phyloP scores from a whole-genome alignment of 2,329 filamentous ascomycete genomes.

The Curvularia hawaiiensis region DNA sequence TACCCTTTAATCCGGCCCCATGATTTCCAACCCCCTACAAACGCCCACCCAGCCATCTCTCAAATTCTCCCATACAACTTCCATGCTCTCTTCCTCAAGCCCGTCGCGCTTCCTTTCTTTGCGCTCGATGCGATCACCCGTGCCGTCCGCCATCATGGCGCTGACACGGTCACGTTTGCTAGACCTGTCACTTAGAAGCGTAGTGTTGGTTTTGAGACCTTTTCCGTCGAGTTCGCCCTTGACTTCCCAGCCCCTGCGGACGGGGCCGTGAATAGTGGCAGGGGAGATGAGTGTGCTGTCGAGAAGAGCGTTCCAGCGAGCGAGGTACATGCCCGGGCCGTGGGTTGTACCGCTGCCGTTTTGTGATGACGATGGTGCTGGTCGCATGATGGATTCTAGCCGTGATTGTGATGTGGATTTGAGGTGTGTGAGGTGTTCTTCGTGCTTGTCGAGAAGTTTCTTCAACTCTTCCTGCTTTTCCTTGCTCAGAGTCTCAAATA shows the following conservation, averaged over 20 bases:
- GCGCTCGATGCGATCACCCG: constrained; percentile 33
- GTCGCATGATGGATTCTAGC: constrained; percentile 61
- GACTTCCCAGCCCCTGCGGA: constrained; percentile 54
- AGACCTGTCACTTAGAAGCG: constrained; percentile 18
- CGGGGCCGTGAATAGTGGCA: constrained; percentile 55
- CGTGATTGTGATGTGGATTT: constrained; percentile 45
- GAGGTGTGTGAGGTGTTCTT: constrained; percentile 57
- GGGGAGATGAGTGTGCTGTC: constrained; percentile 74
- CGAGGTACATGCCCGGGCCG: constrained; percentile 74
- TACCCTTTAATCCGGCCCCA: constrained; percentile 31
- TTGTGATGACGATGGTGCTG: constrained; percentile 13
- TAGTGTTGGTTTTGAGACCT: constrained; percentile 32
- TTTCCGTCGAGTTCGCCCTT: constrained; percentile 46
- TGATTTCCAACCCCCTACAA: constrained; percentile 40
- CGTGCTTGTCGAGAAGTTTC: constrained; percentile 63
- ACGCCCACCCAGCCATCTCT: constrained; percentile 42
- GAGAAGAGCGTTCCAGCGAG: constrained; percentile 73
- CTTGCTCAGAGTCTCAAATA: constrained; percentile 55
- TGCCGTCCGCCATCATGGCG: constrained; percentile 31
- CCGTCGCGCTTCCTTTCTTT: constrained; percentile 41
- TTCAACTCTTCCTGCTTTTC: constrained; percentile 55
- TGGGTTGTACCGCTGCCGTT: constrained; percentile 49
- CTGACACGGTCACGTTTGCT: constrained; percentile 17
- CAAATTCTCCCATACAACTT: constrained; percentile 39
- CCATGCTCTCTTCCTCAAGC: constrained; percentile 38